Conservation (phyloP, 1,284 basidiomycete species). For the Fistulinella cinereoalba region DNA sequence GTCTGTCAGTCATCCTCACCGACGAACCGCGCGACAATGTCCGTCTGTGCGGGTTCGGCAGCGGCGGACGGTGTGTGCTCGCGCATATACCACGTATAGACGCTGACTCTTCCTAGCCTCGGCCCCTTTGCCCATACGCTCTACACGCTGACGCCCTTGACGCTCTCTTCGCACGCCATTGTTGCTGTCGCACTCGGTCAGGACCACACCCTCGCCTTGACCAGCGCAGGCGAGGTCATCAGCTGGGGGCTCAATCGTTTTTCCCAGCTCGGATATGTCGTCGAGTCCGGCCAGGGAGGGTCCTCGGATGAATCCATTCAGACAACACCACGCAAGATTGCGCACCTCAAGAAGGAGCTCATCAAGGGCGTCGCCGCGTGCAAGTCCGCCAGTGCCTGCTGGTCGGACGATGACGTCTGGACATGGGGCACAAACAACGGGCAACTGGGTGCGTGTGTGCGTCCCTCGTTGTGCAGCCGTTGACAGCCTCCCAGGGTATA, state of each 20-base stretch:
- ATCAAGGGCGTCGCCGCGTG: slow-evolving; percentile 87
- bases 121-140: slow-evolving; percentile 81
- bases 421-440: slow-evolving; percentile 97
- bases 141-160: slow-evolving; percentile 62
- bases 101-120: slow-evolving; percentile 44
- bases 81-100: background rate
- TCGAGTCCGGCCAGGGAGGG: slow-evolving; percentile 53
- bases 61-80: slow-evolving; percentile 63
- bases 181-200: slow-evolving; percentile 81
- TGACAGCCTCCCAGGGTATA: slow-evolving; percentile 53
- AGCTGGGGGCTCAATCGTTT: slow-evolving; percentile 93
- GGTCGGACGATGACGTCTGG: slow-evolving; percentile 83
- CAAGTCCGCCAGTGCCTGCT: slow-evolving; percentile 86
- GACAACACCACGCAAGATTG: slow-evolving; percentile 73
- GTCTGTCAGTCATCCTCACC: slow-evolving; percentile 62
- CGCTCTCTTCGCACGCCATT: slow-evolving; percentile 50
- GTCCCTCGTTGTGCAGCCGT: background rate
- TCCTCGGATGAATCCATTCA: slow-evolving; percentile 65
- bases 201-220: slow-evolving; percentile 91
- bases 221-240: slow-evolving; percentile 76
- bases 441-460: slow-evolving; percentile 67
- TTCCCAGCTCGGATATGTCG: slow-evolving; percentile 82
- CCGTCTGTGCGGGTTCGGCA: slow-evolving; percentile 83
- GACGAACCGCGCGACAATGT: slow-evolving; percentile 73
- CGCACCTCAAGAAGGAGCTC: slow-evolving; percentile 76